Evolutionary conservation across 2,329 filamentous ascomycete species (phyloP), one percentile per base, ranked within the genome.

Genomic region (Sclerotinia nivalis): DNA sequence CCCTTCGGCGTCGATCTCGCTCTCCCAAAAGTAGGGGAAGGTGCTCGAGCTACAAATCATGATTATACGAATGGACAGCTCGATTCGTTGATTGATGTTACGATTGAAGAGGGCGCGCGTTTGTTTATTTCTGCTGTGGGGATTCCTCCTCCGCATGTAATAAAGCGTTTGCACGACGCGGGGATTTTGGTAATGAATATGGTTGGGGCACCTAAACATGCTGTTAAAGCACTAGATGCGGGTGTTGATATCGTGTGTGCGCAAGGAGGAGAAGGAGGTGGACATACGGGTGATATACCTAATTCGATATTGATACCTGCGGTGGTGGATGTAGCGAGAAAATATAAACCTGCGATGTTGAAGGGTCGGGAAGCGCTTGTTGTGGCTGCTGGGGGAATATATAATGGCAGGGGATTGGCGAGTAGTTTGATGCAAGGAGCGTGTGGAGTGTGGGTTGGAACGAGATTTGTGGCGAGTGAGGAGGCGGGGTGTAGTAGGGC

Each of bases 101-200:
- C 91, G 4, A 92, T 97, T 75, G 88, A 90, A 75, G 91, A 92
- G 74, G 91, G 92, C n/a, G 93, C 95, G 10, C 88, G 85, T 78
- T 82, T 97, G 62, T 97, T 98, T 78, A 93, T 97, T 55, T 89
- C 86, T 66, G 95, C 95, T 1, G 93, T 97, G 0, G 95, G 95
- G 12, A 91, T 97, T 31, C 95, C 95, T 22, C 93, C 94, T 0
- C 83, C 83, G 59, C 80, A 83, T 70, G 88, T 94, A 6, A 91
- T 97, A 70, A 88, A 92, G 74, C 83, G 88, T 59, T 84, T 98
- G 58, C 95, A 98, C 78, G 84, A 85, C 12, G 90, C 91, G 0
- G 92, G 91, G 0, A 91, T 98, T 54, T 79, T 96, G 71, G 85
- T 97, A 49, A 97, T 97, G 93, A 97, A 97, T 80, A 97, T 97